phyloP scores from a whole-genome alignment of 441 rosid species.

The Gossypium trilobum region DNA sequence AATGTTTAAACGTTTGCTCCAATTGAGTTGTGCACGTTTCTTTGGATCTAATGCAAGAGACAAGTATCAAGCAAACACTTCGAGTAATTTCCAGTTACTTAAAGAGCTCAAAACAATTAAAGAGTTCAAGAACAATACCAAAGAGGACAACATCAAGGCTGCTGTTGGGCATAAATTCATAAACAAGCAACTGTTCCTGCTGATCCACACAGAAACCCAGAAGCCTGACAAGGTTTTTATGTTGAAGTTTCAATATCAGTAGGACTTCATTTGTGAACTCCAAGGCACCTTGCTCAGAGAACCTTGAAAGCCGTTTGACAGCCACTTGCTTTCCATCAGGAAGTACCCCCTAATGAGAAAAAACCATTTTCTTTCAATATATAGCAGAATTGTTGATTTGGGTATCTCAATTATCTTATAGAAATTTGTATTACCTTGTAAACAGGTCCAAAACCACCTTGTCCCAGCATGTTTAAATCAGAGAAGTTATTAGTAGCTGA shows the following conservation, averaged over 20 bases:
- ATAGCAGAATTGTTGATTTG: neutral
- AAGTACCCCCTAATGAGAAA: slow-evolving; percentile 25
- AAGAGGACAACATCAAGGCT: slow-evolving; percentile 34
- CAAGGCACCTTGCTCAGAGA: slow-evolving; percentile 25
- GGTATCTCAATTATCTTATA: neutral
- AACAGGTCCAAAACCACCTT: slow-evolving; percentile 20
- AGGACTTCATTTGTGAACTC: slow-evolving; percentile 35
- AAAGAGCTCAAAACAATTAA: neutral
- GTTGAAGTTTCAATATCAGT: slow-evolving; percentile 33
- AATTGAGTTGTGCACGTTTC: slow-evolving; percentile 21
- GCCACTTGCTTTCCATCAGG: slow-evolving; percentile 35
- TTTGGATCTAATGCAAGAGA: slow-evolving; percentile 17
- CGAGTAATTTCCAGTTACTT: neutral
- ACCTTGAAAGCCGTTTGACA: slow-evolving; percentile 36
- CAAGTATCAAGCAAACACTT: neutral
- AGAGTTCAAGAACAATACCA: slow-evolving; percentile 19
- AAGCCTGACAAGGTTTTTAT: slow-evolving; percentile 32
- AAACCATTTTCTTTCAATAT: neutral
- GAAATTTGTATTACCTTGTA: slow-evolving; percentile 15
- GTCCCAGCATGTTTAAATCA: slow-evolving; percentile 17
- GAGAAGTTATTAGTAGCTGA: slow-evolving; percentile 17
- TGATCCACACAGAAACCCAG: slow-evolving; percentile 29
- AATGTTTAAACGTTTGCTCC: slow-evolving; percentile 27
- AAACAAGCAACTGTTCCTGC: slow-evolving; percentile 29
- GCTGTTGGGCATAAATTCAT: slow-evolving; percentile 33